A percentile compares a stretch with the other conserved stretches of the same genome.
Evolutionary conservation across 78 protist species (phyloP).

Genomic region (Guillardia theta): DNA sequence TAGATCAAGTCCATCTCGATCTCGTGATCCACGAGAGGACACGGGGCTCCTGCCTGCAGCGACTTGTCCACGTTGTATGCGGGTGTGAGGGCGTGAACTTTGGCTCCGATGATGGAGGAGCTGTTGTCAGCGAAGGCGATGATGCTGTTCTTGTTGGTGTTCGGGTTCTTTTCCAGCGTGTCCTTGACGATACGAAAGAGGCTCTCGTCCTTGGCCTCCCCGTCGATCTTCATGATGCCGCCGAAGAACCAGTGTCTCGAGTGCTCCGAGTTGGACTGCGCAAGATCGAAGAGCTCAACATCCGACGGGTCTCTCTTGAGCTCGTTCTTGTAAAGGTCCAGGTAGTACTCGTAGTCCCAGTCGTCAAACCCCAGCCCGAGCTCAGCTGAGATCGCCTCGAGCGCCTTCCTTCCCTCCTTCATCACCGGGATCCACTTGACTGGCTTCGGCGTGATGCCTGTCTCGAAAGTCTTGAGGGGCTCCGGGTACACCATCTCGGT

Average conservation of each 20-base stretch:
- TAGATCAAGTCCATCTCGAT: slow-evolving; percentile 61
- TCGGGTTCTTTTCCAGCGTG: slow-evolving; percentile 58
- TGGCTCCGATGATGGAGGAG: slow-evolving; percentile 62
- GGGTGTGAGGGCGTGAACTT: slow-evolving; percentile 5
- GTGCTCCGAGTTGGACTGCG: slow-evolving; percentile 70
- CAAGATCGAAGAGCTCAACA: slow-evolving; percentile 87
- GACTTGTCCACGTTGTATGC: background rate
- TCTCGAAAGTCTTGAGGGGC: slow-evolving; percentile 57
- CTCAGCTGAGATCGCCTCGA: slow-evolving; percentile 62
- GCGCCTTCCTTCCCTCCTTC: slow-evolving; percentile 68
- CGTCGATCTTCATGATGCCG: slow-evolving; percentile 34
- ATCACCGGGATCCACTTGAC: slow-evolving; percentile 60
- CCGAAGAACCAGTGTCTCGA: slow-evolving; percentile 64
- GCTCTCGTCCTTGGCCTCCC: background rate
- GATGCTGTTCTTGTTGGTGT: slow-evolving; percentile 7
- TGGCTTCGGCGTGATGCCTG: slow-evolving; percentile 57
- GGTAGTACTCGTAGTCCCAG: slow-evolving; percentile 73
- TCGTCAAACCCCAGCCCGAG: slow-evolving; percentile 85
- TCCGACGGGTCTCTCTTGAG: slow-evolving; percentile 80
- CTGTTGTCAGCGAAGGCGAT: slow-evolving; percentile 91
- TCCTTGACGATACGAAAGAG: slow-evolving; percentile 63
- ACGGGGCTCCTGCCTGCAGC: background rate
- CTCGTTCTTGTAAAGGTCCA: slow-evolving; percentile 57
- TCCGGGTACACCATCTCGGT: slow-evolving; percentile 69
- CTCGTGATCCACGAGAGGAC: background rate